Evolutionary conservation across 208 protist genomes (phyloP).

Genomic region (Leishmania arabica): DNA sequence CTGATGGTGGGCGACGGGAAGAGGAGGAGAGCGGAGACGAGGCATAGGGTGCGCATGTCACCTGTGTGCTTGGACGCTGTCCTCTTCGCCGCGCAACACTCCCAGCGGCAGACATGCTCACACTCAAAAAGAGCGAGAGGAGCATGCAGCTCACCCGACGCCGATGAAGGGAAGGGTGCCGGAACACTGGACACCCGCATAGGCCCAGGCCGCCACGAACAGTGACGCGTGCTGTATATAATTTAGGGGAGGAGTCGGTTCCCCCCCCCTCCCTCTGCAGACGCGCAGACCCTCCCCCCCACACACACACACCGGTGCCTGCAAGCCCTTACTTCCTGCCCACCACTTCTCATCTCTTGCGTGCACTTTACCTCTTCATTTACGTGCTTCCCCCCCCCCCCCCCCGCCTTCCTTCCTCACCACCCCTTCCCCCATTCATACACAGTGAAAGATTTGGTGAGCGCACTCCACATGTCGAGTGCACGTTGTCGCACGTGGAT

Average conservation of each 20-base stretch:
- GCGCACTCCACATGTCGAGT: background rate
- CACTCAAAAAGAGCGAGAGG: background rate
- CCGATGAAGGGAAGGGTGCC: background rate
- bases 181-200: background rate
- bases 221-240: no score
- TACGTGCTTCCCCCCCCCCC: no score
- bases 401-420: background rate
- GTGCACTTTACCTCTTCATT: background rate
- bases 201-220: background rate
- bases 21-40: background rate
- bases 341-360: background rate
- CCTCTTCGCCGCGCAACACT: background rate
- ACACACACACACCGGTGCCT: background rate
- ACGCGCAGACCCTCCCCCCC: no score
- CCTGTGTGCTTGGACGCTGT: background rate
- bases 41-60: background rate
- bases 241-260: background rate
- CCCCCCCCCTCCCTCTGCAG: background rate
- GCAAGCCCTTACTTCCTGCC: background rate
- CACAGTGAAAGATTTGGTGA: background rate
- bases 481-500: background rate
- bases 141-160: background rate
- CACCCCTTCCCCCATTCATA: background rate
- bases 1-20: background rate
- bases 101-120: background rate